Base-by-base conservation (phyloP, 805 yeast genomes). In the Wickerhamomyces chaumierensis region DNA sequence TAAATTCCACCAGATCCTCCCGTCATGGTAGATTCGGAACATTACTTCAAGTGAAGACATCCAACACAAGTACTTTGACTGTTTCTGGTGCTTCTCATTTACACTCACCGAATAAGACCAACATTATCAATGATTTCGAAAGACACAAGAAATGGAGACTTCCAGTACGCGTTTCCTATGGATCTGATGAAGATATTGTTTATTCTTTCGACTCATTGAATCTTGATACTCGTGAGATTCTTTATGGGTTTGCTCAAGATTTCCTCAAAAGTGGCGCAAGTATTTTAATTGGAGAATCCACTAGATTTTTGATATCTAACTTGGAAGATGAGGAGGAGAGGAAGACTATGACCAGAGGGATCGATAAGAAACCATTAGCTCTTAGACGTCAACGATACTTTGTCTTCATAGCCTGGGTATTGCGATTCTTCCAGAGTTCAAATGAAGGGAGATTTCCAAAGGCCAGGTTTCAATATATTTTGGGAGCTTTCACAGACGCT, bases 21-120 rank as follows among this genome's bases (percentile, higher is more conserved):
- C n/a, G 98, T 35, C 98, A 90, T 54, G 88, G 92, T 3, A 69
- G 95, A 38, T 90, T 90, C 62, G 98, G 98, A 1, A 78, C 96
- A 0, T 62, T 88, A 44, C 58, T 87, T 11, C 78, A 94, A 2
- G 66, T 90, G 23, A 76, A 79, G 42, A 73, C 80, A 16, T 68
- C 70, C 18, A 77, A 78, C 38, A 65, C 75, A 21, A 66, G 63
- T 3, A 64, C 82, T 21, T 57, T 82, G 16, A 73, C 84, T 5
- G 70, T 86, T 1, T 70, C 92, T 3, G 92, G 94, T 2, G 88
- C 83, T 47, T 71, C 73, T 21, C 85, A 78, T 3, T 49, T 81
- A 3, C 6, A 21, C 6, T 48, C 65, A 11, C 64, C 68, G 34
- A 66, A 68, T 8, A 52, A n/a, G n/a, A n/a, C 59, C n/a, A 67